Evolutionary conservation across 2,329 filamentous ascomycete genomes (phyloP), one percentile per base, ranked within the genome.

Genomic region (Microsporum canis): DNA sequence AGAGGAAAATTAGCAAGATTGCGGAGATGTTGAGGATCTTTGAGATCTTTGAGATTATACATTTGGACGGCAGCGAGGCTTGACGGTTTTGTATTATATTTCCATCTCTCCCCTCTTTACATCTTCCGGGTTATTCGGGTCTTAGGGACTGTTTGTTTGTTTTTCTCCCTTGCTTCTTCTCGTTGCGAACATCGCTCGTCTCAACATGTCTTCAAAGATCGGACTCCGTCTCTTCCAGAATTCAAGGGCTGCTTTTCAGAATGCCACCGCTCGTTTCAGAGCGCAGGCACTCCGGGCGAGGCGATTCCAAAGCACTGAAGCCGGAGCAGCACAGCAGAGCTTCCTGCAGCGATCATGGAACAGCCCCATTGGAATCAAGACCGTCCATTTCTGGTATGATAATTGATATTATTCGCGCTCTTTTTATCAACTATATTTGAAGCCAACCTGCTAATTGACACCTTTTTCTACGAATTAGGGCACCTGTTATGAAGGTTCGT

Each of bases 341-440:
- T 75, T 74, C 59, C 85, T 94, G 75, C 85, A 87, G 80, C 85
- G 85, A 76, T 84, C 95, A 81, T 91, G 87, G 87, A 84, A 89
- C 75, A 90, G 87, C 75, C 88, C 88, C 65, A 76, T 91, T 66
- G 89, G 89, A 58, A 68, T 91, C 68, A 91, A 91, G 86, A 99
- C 94, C 64, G 94, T 99, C 70, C 94, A 99, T 77, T 99, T 99
- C 79, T 99, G 94, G 92, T 92, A 79, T 61, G 58, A 17, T 31
- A 43, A 17, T 17, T n/a, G 5, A 27, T 39, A 39, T 23, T 23
- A 23, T 29, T 8, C 31, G 49, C 49, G 7, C 17, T 53, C 17
- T 10, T 14, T 53, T 45, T 10, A 39, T 57, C 60, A 60, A 58
- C n/a, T 43, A 17, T 34, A 33, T 64, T 27, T 27, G n/a, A 43